Base-by-base conservation (phyloP, 768 basidiomycete species). In the Lactifluus rugatus region DNA sequence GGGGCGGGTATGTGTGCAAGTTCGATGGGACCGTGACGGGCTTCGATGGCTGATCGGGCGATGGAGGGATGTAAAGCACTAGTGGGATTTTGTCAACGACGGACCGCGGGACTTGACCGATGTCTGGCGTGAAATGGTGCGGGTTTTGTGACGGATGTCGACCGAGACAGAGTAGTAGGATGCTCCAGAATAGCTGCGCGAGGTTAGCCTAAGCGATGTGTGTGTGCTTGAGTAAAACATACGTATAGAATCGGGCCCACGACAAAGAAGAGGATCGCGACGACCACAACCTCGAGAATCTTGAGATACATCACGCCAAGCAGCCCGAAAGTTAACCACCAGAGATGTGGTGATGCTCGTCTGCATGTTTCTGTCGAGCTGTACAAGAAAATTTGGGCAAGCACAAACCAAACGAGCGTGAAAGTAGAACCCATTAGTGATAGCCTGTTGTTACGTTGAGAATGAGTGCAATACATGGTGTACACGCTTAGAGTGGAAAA, bases 251-350 rank as follows among this genome's bases (percentile, higher is more conserved):
- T 79, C 0, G 89, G 89, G 1, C 86, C 84, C 57, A 93, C 70
- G 54, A 92, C 76, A 68, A 93, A 86, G 32, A 93, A 82, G 11
- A 89, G 73, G 59, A 91, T 74, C 25, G 84, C 87, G 16, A 93
- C 78, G 5, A 91, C 63, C 55, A 91, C 69, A 49, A 92, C 82
- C 69, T 92, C 82, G 42, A 82, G 70, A 31, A 83, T 70, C 76
- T 86, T 82, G 54, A 91, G 65, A 66, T 92, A 93, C 74, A 87
- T 83, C 42, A 87, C 81, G 70, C 85, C 83, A 14, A 92, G 72
- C 64, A 92, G 84, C 36, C 81, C 84, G 68, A 93, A 90, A 21
- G 80, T 81, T 47, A 91, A 79, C 87, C 88, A 93, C 89, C 89
- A 93, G 34, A 92, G 72, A 63, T 90, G 85, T 8, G 90, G 90